Evolutionary conservation across 139 green algal species (phyloP).

Genomic region (Chlamydomonas sp.): DNA sequence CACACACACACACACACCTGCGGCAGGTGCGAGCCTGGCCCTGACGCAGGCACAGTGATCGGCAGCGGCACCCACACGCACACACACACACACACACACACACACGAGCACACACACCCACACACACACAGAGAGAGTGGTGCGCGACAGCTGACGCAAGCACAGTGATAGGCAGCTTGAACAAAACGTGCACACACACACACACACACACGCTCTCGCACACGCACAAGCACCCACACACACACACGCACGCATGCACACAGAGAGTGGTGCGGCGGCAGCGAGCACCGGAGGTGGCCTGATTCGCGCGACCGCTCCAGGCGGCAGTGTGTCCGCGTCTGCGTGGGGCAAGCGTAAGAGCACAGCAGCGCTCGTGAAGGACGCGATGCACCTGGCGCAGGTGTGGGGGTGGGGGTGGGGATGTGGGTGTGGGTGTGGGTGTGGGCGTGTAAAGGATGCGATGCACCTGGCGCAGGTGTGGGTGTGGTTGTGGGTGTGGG

Average conservation of each 20-base stretch:
- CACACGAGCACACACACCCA: no score
- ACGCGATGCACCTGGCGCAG: not conserved
- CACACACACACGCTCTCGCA: no score
- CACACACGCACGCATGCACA: not conserved
- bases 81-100: not conserved
- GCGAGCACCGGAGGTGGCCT: not conserved
- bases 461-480: slow-evolving; percentile 12
- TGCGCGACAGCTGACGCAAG: no score
- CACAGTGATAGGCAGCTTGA: no score
- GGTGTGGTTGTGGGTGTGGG: not conserved
- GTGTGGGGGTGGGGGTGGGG: not conserved
- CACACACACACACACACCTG: not conserved
- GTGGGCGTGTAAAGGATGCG: slow-evolving; percentile 8
- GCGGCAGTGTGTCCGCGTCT: not conserved
- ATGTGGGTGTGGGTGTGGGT: not conserved
- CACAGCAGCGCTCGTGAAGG: not conserved
- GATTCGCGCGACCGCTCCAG: not conserved
- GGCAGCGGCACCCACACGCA: not conserved
- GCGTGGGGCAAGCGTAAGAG: not conserved
- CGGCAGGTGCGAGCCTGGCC: not conserved
- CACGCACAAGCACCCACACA: no score
- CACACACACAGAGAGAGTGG: no score
- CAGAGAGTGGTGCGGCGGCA: not conserved
- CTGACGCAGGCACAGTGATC: not conserved
- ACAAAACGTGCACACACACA: no score